Evolutionary conservation across 2,329 filamentous ascomycete species (phyloP), one percentile per base, ranked within the genome.

Genomic region (Curvularia sp.): DNA sequence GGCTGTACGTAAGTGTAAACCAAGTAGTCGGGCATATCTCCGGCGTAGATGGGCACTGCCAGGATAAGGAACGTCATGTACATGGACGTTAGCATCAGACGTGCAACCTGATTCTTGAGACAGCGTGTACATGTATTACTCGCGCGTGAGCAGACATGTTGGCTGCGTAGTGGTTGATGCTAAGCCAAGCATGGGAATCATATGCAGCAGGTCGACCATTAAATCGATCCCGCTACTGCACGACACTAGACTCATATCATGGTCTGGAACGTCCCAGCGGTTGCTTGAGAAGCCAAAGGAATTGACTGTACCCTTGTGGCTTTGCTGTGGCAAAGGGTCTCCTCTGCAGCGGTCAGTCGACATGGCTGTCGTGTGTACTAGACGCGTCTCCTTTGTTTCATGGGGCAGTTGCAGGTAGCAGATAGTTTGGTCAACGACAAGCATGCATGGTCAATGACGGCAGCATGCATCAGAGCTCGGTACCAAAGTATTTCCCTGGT

Each of bases 1-100:
- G 56, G 27, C 23, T 47, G 47, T 45, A 47, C 52, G 46, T 52
- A 52, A 59, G 42, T 47, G 46, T 52, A 52, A 59, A 55, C 42
- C 27, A 59, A 38, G 34, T 30, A 21, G 49, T 25, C 46, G 39
- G 41, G 34, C 41, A 27, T 12, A 34, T 36, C 36, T 19, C 36
- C 52, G 53, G 36, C 28, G 36, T 49, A 49, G 28, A 25, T 41
- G 15, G 13, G 30, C 25, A 39, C 32, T 38, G 47, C 43, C 39
- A 43, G 23, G 36, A 18, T 36, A 27, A 32, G 30, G 28, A 21
- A 21, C 32, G 28, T 42, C 8, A 34, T 45, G n/a, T 18, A 34
- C 21, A 15, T 53, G 18, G 18, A 49, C 27, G 25, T 43, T 19
- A 19, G 42, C 43, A n/a, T 48, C 19, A 27, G n/a, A 55, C 34